Evolutionary conservation across 192 early-diverging fungal genomes (phyloP).

Genomic region (Podila horticola): DNA sequence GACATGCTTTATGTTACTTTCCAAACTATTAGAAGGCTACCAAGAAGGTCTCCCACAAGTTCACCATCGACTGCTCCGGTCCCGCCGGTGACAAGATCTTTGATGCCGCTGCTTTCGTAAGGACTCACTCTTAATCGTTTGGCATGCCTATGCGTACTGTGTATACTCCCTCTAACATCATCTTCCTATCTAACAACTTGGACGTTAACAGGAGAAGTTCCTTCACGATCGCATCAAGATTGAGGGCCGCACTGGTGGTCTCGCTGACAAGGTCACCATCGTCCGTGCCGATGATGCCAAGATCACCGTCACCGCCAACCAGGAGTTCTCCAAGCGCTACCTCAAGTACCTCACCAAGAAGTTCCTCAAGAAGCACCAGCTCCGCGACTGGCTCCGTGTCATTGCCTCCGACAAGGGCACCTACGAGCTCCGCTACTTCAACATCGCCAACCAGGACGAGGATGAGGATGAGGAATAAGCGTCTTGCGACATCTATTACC

Average conservation of each 20-base stretch:
- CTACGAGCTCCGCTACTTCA: constrained; percentile 97
- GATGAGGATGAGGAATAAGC: constrained; percentile 79
- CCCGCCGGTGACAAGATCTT: constrained; percentile 97
- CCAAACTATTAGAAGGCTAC: constrained; percentile 47
- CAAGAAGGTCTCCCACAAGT: constrained; percentile 80
- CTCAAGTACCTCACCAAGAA: constrained; percentile 99
- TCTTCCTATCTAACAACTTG: background rate
- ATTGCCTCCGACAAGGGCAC: constrained; percentile 86
- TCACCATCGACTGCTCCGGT: constrained; percentile 92
- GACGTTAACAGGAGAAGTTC: constrained; percentile 86
- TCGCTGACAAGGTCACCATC: constrained; percentile 87
- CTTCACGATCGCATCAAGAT: constrained; percentile 99
- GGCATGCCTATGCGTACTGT: background rate
- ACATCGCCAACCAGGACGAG: constrained; percentile 82
- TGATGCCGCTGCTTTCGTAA: constrained; percentile 93
- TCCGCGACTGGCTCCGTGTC: constrained; percentile 99
- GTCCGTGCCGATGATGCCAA: constrained; percentile 74
- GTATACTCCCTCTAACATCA: background rate
- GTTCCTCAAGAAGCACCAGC: constrained; percentile 99
- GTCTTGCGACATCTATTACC: background rate
- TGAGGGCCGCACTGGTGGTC: constrained; percentile 94
- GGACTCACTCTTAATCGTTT: constrained; percentile 30
- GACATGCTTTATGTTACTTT: background rate
- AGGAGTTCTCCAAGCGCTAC: constrained; percentile 97
- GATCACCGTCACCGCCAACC: constrained; percentile 83